These are phyloP conservation scores for Trypanosoma congolense DNA, from an alignment of 208 protist species.

Conservation along the genomic window DNA sequence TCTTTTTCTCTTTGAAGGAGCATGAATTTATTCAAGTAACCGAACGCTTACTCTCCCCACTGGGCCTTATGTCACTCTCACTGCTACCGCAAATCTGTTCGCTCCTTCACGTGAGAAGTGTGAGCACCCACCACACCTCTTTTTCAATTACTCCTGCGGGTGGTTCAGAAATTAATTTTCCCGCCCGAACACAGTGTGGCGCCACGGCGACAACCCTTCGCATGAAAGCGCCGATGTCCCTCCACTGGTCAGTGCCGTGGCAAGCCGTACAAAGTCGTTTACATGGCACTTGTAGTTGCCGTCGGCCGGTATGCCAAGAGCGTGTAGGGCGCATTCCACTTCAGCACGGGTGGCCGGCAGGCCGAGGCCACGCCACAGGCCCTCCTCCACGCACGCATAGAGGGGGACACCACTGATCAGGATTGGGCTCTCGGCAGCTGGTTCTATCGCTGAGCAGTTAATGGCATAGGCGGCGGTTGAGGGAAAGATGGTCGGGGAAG, in stretches of 20 bases:
- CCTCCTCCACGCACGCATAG: constrained; percentile 42
- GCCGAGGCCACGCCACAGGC: constrained; percentile 40
- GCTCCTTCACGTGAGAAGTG: no score
- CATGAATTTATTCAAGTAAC: no score
- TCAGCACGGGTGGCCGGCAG: constrained; percentile 35
- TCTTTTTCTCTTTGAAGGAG: no score
- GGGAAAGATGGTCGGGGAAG: neutral
- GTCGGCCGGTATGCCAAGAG: constrained; percentile 28
- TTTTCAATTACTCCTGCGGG: constrained; percentile 13
- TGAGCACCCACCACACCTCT: no score
- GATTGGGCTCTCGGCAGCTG: constrained; percentile 9
- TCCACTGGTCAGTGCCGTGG: constrained; percentile 8
- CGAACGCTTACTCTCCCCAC: no score
- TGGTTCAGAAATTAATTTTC: constrained; percentile 22
- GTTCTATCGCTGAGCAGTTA: constrained; percentile 1
- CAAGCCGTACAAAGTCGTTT: constrained; percentile 28
- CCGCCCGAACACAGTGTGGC: constrained; percentile 3
- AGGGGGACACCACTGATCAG: constrained; percentile 32
- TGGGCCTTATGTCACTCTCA: no score
- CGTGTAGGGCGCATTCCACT: constrained; percentile 27
- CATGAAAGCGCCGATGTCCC: neutral
- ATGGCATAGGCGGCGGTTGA: constrained; percentile 4
- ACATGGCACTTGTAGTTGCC: constrained; percentile 21
- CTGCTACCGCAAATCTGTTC: no score
- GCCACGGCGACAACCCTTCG: constrained; percentile 9